These are phyloP conservation scores for Pseudogymnoascus sp. DNA, from an alignment of 2,329 filamentous ascomycete genomes.

Conservation along the genomic window DNA sequence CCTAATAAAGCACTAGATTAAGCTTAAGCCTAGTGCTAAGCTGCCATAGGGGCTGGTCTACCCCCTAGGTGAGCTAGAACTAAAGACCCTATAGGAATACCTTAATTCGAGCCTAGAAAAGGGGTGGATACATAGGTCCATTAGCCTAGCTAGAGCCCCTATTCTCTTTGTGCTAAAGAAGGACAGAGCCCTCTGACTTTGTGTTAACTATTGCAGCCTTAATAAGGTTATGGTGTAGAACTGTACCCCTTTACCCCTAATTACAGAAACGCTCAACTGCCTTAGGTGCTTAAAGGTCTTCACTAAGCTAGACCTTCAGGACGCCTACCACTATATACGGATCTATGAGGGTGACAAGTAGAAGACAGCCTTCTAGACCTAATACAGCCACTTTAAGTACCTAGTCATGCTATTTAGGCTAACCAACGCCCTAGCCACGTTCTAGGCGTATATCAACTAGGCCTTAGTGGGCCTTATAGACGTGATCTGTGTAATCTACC, in stretches of 20 bases:
- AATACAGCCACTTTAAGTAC: too few relatives aligned
- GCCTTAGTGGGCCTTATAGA: too few relatives aligned
- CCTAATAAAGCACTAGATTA: too few relatives aligned
- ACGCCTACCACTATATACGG: too few relatives aligned
- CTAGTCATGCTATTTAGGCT: too few relatives aligned
- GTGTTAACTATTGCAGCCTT: conserved; percentile 10
- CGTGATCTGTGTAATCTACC: conserved; percentile 12
- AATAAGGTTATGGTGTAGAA: conserved; percentile 10
- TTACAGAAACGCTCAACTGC: not conserved
- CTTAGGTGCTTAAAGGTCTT: not conserved
- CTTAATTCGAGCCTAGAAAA: not conserved
- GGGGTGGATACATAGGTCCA: not conserved
- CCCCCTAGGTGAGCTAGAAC: not conserved
- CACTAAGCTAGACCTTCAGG: too few relatives aligned
- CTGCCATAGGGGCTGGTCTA: not conserved
- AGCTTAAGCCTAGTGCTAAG: not conserved
- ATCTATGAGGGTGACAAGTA: too few relatives aligned
- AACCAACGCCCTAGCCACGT: too few relatives aligned
- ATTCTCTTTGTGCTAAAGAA: conserved; percentile 12
- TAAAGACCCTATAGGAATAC: not conserved
- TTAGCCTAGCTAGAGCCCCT: too few relatives aligned
- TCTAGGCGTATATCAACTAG: too few relatives aligned
- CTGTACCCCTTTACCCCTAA: conserved; percentile 8
- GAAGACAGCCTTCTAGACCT: too few relatives aligned
- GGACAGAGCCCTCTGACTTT: conserved; percentile 13